phyloP scores from a whole-genome alignment of 2,329 filamentous ascomycete genomes.

The Sordariomycetes sp. region DNA sequence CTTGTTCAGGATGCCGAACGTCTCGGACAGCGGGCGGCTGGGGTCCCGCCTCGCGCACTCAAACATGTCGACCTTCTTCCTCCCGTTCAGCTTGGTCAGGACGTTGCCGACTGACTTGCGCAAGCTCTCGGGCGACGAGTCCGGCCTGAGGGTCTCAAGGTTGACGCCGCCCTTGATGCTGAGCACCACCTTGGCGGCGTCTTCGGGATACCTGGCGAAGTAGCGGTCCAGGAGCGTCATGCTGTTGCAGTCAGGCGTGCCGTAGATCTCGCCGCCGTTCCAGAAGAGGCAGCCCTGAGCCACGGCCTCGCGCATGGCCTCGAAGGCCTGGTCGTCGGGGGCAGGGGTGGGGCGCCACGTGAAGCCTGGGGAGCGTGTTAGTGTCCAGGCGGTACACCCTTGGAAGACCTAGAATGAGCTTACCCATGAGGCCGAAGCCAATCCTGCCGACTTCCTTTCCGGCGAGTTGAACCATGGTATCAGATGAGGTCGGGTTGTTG shows the following conservation, averaged over 20 bases:
- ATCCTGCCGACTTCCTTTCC: conserved; percentile 35
- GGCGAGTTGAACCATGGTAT: conserved; percentile 21
- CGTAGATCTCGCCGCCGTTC: conserved; percentile 59
- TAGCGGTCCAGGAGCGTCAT: conserved; percentile 51
- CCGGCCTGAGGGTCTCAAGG: conserved; percentile 22
- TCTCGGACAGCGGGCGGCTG: conserved; percentile 30
- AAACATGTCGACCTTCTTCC: conserved; percentile 51
- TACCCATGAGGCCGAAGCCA: conserved; percentile 46
- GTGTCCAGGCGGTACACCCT: too few relatives aligned
- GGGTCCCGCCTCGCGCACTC: conserved; percentile 46
- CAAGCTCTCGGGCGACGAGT: conserved; percentile 42
- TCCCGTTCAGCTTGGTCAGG: conserved; percentile 37
- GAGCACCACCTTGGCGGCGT: conserved; percentile 50
- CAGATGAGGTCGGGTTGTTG: not conserved
- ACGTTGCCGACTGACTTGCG: conserved; percentile 48
- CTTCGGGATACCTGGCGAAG: conserved; percentile 52
- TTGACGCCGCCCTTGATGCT: conserved; percentile 49
- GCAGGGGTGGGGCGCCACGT: conserved; percentile 28
- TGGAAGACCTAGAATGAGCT: conserved; percentile 9
- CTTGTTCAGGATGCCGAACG: conserved; percentile 28
- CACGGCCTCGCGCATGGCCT: conserved; percentile 43
- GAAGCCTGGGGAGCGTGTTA: too few relatives aligned
- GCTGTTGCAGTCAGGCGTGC: conserved; percentile 42
- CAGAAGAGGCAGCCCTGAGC: conserved; percentile 35
- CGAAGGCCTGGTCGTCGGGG: conserved; percentile 37